These are phyloP conservation scores for Caryopteris hybrid DNA, from an alignment of 305 asterid species.

Conservation along the genomic window DNA sequence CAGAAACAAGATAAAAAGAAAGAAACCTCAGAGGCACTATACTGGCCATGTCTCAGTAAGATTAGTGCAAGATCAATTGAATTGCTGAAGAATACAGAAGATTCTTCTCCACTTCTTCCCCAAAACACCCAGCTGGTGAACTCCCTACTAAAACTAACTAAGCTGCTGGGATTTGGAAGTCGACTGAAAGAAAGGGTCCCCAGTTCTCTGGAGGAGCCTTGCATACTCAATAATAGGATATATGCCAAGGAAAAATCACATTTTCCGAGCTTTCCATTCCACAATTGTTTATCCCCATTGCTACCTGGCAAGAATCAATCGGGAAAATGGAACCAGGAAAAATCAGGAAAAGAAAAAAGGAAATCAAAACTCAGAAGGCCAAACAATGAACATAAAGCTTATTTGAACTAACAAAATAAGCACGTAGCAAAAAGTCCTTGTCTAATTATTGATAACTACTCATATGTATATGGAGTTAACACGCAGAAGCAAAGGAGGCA, in stretches of 20 bases:
- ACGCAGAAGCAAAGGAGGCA: background rate
- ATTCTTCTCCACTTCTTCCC: conserved; percentile 74
- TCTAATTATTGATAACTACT: background rate
- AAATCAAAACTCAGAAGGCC: background rate
- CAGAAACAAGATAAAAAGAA: conserved; percentile 16
- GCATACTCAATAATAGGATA: conserved; percentile 60
- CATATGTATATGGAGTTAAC: conserved; percentile 5
- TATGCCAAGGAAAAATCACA: conserved; percentile 70
- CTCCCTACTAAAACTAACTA: conserved; percentile 61
- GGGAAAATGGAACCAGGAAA: conserved; percentile 1
- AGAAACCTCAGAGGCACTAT: conserved; percentile 75
- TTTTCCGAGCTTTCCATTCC: conserved; percentile 82
- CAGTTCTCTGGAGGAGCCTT: conserved; percentile 42
- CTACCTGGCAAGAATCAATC: conserved; percentile 47
- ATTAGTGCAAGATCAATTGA: conserved; percentile 69
- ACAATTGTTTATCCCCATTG: conserved; percentile 53
- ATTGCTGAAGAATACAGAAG: conserved; percentile 77
- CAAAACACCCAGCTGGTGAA: conserved; percentile 89
- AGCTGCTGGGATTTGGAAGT: conserved; percentile 55
- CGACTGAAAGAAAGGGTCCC: conserved; percentile 35
- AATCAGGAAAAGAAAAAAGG: background rate
- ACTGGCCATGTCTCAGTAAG: conserved; percentile 79
- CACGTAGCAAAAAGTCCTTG: background rate
- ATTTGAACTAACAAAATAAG: conserved; percentile 5
- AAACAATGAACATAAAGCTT: background rate